Conservation (phyloP, 257 asterid genomes). For the Petunia axillaris region DNA sequence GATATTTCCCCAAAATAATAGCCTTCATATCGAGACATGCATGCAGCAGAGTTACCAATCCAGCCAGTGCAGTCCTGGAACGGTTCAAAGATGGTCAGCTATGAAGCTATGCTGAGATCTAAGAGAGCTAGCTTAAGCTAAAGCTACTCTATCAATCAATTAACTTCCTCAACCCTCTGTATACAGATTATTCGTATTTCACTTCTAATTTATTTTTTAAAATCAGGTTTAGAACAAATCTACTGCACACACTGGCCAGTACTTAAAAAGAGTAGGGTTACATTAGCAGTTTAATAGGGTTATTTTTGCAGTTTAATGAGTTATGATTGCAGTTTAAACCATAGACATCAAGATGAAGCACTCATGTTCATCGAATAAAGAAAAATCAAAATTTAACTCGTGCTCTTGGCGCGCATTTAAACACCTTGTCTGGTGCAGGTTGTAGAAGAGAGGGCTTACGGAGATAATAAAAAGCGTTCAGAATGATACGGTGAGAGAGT, state of each 20-base stretch:
- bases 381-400: background rate
- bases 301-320: background rate
- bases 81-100: background rate
- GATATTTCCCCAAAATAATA: conserved; percentile 72
- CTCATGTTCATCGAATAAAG: background rate
- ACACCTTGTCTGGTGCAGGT: background rate
- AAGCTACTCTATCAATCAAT: background rate
- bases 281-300: background rate
- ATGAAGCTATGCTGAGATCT: background rate
- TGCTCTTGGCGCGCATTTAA: background rate
- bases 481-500: conserved; percentile 92
- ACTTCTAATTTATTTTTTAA: background rate
- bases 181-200: background rate
- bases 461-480: conserved; percentile 75
- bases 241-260: background rate
- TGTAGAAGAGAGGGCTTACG: conserved; percentile 53
- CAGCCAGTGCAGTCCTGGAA: conserved; percentile 82
- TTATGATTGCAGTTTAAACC: background rate
- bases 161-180: background rate
- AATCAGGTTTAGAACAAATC: background rate
- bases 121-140: background rate
- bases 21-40: conserved; percentile 84
- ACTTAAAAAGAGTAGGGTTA: background rate
- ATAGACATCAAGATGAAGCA: background rate
- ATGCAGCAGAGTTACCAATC: conserved; percentile 68